phyloP scores from a whole-genome alignment of 2,329 filamentous ascomycete genomes.

The Cordyceps cicadae region DNA sequence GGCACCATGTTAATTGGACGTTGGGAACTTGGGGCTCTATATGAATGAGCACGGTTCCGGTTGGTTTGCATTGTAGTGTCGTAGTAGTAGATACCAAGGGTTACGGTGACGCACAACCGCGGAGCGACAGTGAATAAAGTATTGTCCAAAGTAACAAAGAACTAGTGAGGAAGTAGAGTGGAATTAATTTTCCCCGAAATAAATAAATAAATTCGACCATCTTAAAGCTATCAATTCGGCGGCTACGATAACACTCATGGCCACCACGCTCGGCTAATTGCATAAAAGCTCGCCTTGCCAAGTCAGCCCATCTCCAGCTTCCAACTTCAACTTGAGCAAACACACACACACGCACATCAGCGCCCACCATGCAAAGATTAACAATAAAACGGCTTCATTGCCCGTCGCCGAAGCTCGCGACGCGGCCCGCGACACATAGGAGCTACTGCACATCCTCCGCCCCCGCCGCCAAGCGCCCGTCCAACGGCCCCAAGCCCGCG shows the following conservation, averaged over 20 bases:
- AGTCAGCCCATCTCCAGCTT: conserved; percentile 14
- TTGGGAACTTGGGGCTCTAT: conserved; percentile 53
- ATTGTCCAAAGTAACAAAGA: neutral
- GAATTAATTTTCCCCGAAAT: neutral
- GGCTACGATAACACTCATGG: neutral
- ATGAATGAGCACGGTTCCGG: conserved; percentile 16
- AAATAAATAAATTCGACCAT: neutral
- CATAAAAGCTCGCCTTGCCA: conserved; percentile 19
- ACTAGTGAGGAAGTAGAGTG: neutral
- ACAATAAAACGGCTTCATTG: conserved; percentile 21
- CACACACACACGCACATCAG: conserved; percentile 13
- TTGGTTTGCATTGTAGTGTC: neutral
- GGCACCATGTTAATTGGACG: conserved; percentile 47
- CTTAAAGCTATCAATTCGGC: neutral
- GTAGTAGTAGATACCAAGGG: too few species aligned
- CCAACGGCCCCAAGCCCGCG: conserved; percentile 66
- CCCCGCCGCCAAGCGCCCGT: conserved; percentile 40
- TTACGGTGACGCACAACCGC: too few species aligned
- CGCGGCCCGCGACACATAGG: conserved; percentile 14
- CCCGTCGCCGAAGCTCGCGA: conserved; percentile 16
- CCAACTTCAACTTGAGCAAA: neutral
- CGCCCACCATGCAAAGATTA: conserved; percentile 24
- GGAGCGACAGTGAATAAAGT: too few species aligned
- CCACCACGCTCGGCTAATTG: conserved; percentile 22
- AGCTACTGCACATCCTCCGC: conserved; percentile 14